phyloP scores from a whole-genome alignment of 768 basidiomycete genomes.

The Butyriboletus loyo region DNA sequence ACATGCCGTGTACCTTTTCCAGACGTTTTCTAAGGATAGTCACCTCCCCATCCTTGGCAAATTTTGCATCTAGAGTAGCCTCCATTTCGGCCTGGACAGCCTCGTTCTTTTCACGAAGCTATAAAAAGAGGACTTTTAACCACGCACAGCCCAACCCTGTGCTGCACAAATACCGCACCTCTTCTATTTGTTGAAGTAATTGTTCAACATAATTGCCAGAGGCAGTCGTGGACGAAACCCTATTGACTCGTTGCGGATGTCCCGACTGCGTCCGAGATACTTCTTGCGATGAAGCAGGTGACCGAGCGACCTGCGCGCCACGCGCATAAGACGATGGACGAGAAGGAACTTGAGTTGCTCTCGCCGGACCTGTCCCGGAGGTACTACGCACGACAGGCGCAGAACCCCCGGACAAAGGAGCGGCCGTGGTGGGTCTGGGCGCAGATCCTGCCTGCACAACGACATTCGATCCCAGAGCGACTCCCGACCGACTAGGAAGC shows the following conservation, averaged over 20 bases:
- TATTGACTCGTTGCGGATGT: slow-evolving; percentile 5
- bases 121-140: slow-evolving; percentile 7
- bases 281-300: slow-evolving; percentile 22
- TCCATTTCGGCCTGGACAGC: slow-evolving; percentile 44
- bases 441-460: slow-evolving; percentile 7
- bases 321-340: slow-evolving; percentile 17
- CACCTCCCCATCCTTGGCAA: slow-evolving; percentile 70
- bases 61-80: slow-evolving; percentile 47
- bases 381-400: slow-evolving; percentile 8
- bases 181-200: slow-evolving; percentile 39
- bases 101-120: slow-evolving; percentile 53
- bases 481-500: slow-evolving; percentile 11
- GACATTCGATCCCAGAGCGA: slow-evolving; percentile 8
- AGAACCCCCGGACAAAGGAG: slow-evolving; percentile 13
- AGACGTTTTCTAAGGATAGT: slow-evolving; percentile 61
- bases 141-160: slow-evolving; percentile 8
- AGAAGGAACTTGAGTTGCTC: slow-evolving; percentile 3
- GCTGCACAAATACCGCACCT: slow-evolving; percentile 37
- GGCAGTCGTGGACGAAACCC: slow-evolving; percentile 1
- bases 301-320: slow-evolving; percentile 4
- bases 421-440: slow-evolving; percentile 4
- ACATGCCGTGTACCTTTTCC: slow-evolving; percentile 49
- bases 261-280: slow-evolving; percentile 12
- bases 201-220: slow-evolving; percentile 10
- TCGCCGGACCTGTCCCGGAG: slow-evolving; percentile 8